phyloP scores from a whole-genome alignment of 2,329 filamentous ascomycete species.

The Sporothrix pallida region DNA sequence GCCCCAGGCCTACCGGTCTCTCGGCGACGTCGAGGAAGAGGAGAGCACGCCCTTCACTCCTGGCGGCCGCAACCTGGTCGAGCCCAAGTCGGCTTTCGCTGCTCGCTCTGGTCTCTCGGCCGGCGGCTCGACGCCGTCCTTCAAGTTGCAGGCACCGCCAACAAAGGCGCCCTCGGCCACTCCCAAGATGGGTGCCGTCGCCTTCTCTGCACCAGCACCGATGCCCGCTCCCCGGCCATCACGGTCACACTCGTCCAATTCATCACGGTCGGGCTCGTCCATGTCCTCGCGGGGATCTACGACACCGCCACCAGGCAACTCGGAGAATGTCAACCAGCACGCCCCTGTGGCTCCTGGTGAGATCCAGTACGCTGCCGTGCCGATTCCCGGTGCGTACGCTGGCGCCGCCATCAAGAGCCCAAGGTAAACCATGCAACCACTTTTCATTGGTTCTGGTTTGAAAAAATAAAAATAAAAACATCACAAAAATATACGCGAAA shows the following conservation, averaged over 20 bases:
- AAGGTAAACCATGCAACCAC: slow-evolving; percentile 36
- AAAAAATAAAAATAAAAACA: slow-evolving; percentile 22
- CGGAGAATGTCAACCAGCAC: slow-evolving; percentile 64
- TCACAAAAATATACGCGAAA: slow-evolving; percentile 18
- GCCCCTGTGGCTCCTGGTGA: slow-evolving; percentile 77
- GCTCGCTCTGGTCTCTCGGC: slow-evolving; percentile 44
- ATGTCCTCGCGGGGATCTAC: slow-evolving; percentile 39
- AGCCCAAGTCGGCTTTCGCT: slow-evolving; percentile 68
- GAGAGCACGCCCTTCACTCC: slow-evolving; percentile 58
- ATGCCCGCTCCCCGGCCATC: slow-evolving; percentile 23
- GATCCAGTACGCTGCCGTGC: slow-evolving; percentile 81
- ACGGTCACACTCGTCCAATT: slow-evolving; percentile 24
- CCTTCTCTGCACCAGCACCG: slow-evolving; percentile 56
- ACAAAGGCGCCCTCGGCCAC: slow-evolving; percentile 78
- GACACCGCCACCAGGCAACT: slow-evolving; percentile 42
- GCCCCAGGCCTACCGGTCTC: slow-evolving; percentile 58
- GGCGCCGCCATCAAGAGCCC: slow-evolving; percentile 61
- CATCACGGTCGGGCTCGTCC: slow-evolving; percentile 28
- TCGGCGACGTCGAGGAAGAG: slow-evolving; percentile 48
- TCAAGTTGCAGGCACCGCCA: slow-evolving; percentile 86
- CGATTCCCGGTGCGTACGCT: slow-evolving; percentile 84
- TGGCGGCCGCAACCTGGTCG: slow-evolving; percentile 58
- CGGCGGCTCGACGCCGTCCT: slow-evolving; percentile 55
- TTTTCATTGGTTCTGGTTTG: neutral
- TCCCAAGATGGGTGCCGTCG: slow-evolving; percentile 68